phyloP scores from a whole-genome alignment of 352 stramenopile species.

The Pythium sp. region DNA sequence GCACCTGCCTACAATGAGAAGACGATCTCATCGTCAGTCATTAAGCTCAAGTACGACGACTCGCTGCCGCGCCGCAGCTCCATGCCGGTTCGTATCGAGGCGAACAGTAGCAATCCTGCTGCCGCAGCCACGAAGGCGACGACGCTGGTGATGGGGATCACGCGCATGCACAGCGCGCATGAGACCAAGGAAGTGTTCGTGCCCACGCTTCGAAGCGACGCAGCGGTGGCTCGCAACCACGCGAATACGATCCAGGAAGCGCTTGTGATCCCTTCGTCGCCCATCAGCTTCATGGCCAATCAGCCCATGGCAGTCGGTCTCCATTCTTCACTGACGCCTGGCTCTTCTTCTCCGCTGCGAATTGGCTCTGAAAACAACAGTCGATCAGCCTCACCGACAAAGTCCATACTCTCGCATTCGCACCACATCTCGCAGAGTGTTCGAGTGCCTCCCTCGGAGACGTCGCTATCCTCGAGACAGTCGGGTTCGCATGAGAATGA shows the following conservation, averaged over 20 bases:
- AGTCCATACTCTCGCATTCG: background rate
- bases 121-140: conserved; percentile 2
- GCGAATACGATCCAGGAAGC: background rate
- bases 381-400: background rate
- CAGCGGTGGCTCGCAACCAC: background rate
- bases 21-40: conserved; percentile 3
- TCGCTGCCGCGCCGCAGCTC: conserved; percentile 4
- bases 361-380: background rate
- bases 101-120: background rate
- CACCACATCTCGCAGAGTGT: conserved; percentile 3
- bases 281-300: background rate
- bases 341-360: background rate
- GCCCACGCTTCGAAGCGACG: conserved; percentile 18
- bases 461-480: background rate
- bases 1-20: background rate
- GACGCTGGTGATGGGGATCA: background rate
- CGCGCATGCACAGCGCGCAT: conserved; percentile 39
- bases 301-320: background rate
- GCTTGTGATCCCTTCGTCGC: background rate
- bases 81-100: conserved; percentile 4
- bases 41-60: conserved; percentile 18
- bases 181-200: conserved; percentile 63
- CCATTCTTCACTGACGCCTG: background rate
- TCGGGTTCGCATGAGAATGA: conserved; percentile 6
- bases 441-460: background rate